Evolutionary conservation across 2,329 filamentous ascomycete species (phyloP), one percentile per base, ranked within the genome.

Genomic region (Dryadomyces quercivorus): DNA sequence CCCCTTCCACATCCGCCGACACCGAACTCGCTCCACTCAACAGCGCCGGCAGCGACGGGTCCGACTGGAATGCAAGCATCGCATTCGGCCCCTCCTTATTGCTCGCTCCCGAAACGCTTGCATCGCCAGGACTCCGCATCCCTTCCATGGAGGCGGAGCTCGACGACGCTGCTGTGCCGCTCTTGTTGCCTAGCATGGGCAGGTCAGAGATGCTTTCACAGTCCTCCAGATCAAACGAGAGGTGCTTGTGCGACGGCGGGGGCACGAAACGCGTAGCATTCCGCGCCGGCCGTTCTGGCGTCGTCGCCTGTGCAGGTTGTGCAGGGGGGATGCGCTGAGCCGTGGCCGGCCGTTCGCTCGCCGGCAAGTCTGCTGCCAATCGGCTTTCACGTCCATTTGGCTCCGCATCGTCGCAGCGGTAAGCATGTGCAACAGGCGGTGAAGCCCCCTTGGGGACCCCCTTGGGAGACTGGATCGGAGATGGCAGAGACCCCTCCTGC

Each of bases 11-110:
- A 59, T 84, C 81, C 1, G 77, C 79, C 15, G 80, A 84, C 10
- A 84, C 74, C 2, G 81, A 85, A 61, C 80, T 83, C 9, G 80
- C 78, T 12, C 81, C 78, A 55, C 81, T 84, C 12, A 84, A 70
- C 8, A 84, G 68, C 7, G 81, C 80, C 12, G 81, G 81, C 2
- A 85, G 66, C 5, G 81, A 85, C 0, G 80, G 81, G 52, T 84
- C 81, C 3, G 81, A 84, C 54, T 78, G 78, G 63, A 82, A 83
- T 2, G 70, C 71, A 16, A 76, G 61, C 60, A 76, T 75, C 9
- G 73, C 69, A 6, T 75, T 74, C 3, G 72, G 1, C 69, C 12
- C 50, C 31, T 6, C 50, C 52, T 3, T 44, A 13, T n/a, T 44
- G 42, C 16, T 44, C 12, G 42, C 16, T 12, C 16, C 42, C 42